These are phyloP conservation scores for Entomortierella lignicola DNA, from an alignment of 192 early-diverging fungal genomes.

Conservation along the genomic window DNA sequence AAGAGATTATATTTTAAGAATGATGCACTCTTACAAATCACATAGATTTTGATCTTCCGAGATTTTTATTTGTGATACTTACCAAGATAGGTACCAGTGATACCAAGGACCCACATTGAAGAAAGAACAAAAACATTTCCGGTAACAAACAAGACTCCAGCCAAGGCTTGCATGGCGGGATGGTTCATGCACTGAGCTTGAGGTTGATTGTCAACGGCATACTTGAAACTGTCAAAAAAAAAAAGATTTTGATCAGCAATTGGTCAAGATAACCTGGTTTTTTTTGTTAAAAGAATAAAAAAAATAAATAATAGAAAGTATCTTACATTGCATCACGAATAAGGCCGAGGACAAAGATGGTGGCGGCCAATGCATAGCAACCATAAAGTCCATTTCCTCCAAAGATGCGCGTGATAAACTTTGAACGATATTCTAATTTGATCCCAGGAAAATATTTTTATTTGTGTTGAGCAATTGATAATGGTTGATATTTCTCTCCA, in stretches of 20 bases:
- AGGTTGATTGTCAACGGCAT: slow-evolving; percentile 78
- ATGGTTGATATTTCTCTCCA: no score
- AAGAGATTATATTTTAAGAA: no score
- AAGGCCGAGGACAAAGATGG: slow-evolving; percentile 86
- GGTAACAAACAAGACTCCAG: slow-evolving; percentile 59
- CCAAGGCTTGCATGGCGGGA: slow-evolving; percentile 59
- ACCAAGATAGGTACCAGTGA: slow-evolving; percentile 92
- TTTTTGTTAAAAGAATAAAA: no score
- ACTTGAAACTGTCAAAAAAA: slow-evolving; percentile 65
- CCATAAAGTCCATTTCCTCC: slow-evolving; percentile 74
- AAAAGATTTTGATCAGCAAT: no score
- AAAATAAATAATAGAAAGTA: not conserved
- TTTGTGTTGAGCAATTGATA: no score
- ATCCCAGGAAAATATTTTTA: no score
- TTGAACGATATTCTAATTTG: slow-evolving; percentile 85
- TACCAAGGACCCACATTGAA: slow-evolving; percentile 87
- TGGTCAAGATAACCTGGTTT: no score
- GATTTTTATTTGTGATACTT: slow-evolving; percentile 40
- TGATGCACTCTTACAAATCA: no score
- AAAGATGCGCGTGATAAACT: slow-evolving; percentile 77
- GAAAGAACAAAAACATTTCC: slow-evolving; percentile 84
- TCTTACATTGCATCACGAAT: slow-evolving; percentile 80
- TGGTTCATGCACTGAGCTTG: slow-evolving; percentile 59
- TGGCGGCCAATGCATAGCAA: slow-evolving; percentile 84
- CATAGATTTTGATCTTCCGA: no score